phyloP scores from a whole-genome alignment of 768 basidiomycete genomes.

The Phylloporus rhodoxanthus region DNA sequence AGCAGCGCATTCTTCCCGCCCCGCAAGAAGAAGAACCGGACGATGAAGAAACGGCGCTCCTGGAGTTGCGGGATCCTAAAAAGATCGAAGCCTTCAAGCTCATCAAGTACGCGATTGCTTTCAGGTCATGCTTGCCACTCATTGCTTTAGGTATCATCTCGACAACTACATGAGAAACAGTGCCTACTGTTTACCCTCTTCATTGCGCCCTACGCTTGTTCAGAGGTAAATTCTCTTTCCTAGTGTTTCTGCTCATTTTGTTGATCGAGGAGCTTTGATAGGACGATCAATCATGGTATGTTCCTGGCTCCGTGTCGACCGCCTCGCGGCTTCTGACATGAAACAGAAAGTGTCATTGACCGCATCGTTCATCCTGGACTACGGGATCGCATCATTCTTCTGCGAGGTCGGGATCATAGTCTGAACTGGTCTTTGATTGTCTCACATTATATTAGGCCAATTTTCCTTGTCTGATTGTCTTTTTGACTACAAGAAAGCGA shows the following conservation, averaged over 20 bases:
- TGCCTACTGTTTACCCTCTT: conserved; percentile 82
- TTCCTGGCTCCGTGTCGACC: conserved; percentile 2
- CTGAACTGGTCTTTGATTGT: not conserved
- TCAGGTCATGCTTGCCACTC: not conserved
- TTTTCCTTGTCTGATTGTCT: conserved; percentile 79
- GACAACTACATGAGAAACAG: conserved; percentile 85
- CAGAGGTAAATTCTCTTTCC: conserved; percentile 51
- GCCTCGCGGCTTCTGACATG: conserved; percentile 5
- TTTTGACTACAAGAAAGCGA: conserved; percentile 59
- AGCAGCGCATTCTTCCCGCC: conserved; percentile 21
- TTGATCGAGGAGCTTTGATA: conserved; percentile 24
- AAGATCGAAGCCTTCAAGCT: conserved; percentile 77
- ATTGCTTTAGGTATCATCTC: conserved; percentile 67
- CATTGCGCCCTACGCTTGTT: conserved; percentile 80
- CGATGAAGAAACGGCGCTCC: conserved; percentile 44
- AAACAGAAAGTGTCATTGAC: conserved; percentile 83
- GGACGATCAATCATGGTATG: conserved; percentile 80
- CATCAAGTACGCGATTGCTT: conserved; percentile 50
- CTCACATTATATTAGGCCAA: conserved; percentile 45
- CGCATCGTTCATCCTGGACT: conserved; percentile 84
- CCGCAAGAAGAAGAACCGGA: conserved; percentile 39
- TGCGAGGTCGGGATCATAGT: conserved; percentile 53
- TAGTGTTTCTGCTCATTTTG: not conserved
- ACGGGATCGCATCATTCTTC: conserved; percentile 84
- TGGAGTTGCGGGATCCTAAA: conserved; percentile 50